These are phyloP conservation scores for Senecio squalidus DNA, from an alignment of 140 eudicot genomes.

Conservation along the genomic window DNA sequence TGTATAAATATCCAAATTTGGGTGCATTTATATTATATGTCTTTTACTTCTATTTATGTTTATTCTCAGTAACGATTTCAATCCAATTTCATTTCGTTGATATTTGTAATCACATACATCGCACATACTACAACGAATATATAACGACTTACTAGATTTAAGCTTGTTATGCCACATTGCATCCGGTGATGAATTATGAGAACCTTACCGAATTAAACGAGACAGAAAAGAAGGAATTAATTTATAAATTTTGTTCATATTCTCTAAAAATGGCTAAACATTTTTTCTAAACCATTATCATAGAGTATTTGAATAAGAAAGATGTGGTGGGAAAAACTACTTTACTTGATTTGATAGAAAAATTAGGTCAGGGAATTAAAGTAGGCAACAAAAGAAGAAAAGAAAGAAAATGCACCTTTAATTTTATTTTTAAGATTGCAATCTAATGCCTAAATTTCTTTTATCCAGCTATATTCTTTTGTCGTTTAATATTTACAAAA, in stretches of 20 bases:
- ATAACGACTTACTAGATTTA: too few species aligned
- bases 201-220: too few species aligned
- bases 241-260: neutral
- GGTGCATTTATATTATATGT: neutral
- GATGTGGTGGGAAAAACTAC: conserved; percentile 17
- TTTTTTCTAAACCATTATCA: neutral
- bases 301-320: neutral
- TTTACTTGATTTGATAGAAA: conserved; percentile 33
- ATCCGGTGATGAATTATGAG: too few species aligned
- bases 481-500: neutral
- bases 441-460: conserved; percentile 13
- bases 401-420: conserved; percentile 5
- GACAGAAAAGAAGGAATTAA: too few species aligned
- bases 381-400: conserved; percentile 14
- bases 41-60: too few species aligned
- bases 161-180: too few species aligned
- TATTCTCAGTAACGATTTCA: neutral
- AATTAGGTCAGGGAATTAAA: conserved; percentile 51
- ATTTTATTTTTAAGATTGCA: neutral
- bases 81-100: neutral
- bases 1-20: conserved; percentile 5
- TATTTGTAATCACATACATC: too few species aligned
- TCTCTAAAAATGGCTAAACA: neutral
- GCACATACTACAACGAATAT: too few species aligned
- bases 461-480: neutral